These are phyloP conservation scores for Zymoseptoria crescenta DNA, from an alignment of 2,329 filamentous ascomycete species.

Conservation along the genomic window DNA sequence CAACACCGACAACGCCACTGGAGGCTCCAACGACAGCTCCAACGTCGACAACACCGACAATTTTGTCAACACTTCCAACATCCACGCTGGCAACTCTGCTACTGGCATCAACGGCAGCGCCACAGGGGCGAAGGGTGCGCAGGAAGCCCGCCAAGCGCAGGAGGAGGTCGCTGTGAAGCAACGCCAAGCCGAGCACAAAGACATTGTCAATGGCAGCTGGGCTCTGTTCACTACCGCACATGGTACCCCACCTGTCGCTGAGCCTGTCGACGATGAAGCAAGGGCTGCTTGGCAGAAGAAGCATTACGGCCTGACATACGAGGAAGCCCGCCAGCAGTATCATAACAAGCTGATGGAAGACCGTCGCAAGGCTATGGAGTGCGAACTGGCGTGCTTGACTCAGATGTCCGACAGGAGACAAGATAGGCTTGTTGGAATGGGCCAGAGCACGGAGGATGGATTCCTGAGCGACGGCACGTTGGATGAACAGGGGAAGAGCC, in stretches of 20 bases:
- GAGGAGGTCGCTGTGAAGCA: no score
- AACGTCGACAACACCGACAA: background rate
- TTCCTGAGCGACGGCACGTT: background rate
- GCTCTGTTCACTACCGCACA: background rate
- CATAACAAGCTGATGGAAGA: background rate
- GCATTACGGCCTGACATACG: background rate
- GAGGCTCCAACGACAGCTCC: background rate
- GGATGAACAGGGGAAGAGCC: background rate
- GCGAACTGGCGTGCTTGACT: background rate
- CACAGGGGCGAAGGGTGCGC: no score
- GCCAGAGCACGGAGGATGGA: background rate
- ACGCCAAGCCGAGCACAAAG: no score
- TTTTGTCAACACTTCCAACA: background rate
- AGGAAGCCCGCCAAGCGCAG: no score
- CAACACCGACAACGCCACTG: constrained; percentile 4
- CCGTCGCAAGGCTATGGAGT: background rate
- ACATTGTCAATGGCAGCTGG: background rate
- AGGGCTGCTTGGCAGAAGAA: background rate
- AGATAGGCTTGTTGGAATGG: background rate
- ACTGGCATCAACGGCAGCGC: background rate
- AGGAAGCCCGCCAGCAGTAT: background rate
- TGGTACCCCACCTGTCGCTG: background rate
- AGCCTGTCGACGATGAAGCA: background rate
- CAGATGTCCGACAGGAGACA: background rate
- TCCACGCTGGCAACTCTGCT: background rate